A percentile compares a stretch with the other conserved stretches of the same genome.
Evolutionary conservation across 2,329 filamentous ascomycete genomes (phyloP).

Genomic region (Fusarium pininemorale): DNA sequence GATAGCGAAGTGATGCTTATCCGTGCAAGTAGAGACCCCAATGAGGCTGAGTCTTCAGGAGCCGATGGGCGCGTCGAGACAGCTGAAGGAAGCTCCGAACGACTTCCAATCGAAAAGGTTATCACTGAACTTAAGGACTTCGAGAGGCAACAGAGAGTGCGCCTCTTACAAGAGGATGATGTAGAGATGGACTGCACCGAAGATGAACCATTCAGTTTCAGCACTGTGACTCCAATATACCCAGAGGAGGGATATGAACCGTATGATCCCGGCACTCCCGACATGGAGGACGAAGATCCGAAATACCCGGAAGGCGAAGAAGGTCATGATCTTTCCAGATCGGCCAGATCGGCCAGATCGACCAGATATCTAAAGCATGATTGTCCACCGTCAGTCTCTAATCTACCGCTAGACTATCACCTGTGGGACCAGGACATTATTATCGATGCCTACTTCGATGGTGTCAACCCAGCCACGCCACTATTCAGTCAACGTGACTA

Average conservation of each 20-base stretch:
- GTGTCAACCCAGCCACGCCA: background rate
- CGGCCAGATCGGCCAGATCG: no score
- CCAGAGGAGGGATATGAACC: no score
- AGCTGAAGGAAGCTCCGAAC: background rate
- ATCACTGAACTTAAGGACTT: background rate
- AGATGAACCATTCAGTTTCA: background rate
- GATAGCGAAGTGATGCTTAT: background rate
- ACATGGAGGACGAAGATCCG: no score
- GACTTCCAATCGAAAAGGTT: background rate
- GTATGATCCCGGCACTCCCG: no score
- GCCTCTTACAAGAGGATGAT: background rate
- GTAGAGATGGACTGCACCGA: rapidly evolving
- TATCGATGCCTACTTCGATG: background rate
- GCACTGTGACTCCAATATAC: rapidly evolving
- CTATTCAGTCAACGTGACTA: background rate
- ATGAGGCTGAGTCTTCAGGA: background rate
- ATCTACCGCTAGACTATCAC: background rate
- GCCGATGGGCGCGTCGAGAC: background rate
- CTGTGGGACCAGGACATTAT: background rate
- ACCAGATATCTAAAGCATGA: no score
- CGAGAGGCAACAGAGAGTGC: no score
- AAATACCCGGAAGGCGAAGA: no score
- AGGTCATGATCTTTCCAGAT: no score
- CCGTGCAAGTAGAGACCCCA: background rate
- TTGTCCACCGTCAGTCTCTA: background rate